Evolutionary conservation across 306 rosid genomes (phyloP), one percentile per base, ranked within the genome.

Genomic region (Lupinus albus): DNA sequence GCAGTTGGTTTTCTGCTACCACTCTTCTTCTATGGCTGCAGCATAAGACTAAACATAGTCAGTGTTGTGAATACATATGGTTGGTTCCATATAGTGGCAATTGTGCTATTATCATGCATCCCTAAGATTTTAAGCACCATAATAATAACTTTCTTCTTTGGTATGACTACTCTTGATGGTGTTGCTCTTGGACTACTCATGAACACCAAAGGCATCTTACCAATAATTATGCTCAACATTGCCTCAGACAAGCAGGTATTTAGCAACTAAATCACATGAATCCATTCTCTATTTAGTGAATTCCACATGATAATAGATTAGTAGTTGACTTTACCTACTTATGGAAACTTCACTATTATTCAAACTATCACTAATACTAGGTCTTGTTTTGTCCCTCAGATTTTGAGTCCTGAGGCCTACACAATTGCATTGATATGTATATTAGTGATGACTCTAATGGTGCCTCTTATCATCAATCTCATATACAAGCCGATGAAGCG

Each of bases 191-290:
- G 84, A n/a, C 25, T 83, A 1, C 75, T 82, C 17, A 53, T 79
- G 65, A 83, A 83, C 78, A 52, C 87, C 65, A 83, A 83, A 54
- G 87, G 82, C 41, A 20, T 79, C 79, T 55, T 82, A 66, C 45
- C 81, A 8, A 18, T 82, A 1, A 18, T 82, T 33, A 50, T 82
- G 67, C 71, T 82, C 11, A 67, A 61, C 48, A 11, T 30, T 25
- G 86, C 79, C 6, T 56, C 71, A 74, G 83, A 83, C 28, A 63
- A 61, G 42, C 9, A 64, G 84, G 87, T 83, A 76, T 17, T 1
- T 2, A 15, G 18, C 15, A 25, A 15, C 32, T 25, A 25, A 21
- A 21, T 21, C 28, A 2, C 28, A 1, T 25, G 30, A 25, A 0
- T 2, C 2, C 30, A 25, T 25, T 25, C 30, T 25, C 30, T 3